Conservation (phyloP, 164 flowering plant genomes). For the Annona cherimola region DNA sequence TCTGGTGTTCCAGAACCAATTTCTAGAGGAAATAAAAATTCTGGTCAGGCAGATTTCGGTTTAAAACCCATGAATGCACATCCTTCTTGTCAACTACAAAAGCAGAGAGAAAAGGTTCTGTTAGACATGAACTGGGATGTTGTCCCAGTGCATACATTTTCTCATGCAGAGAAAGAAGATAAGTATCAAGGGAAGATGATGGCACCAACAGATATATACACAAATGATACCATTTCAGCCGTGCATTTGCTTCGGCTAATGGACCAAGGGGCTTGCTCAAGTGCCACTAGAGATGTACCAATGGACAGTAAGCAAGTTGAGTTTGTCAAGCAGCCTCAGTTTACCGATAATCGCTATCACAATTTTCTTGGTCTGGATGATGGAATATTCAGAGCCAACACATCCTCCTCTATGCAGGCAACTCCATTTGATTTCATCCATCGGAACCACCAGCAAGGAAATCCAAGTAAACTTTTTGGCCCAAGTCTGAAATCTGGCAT, state of each 20-base stretch:
- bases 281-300: conserved; percentile 15
- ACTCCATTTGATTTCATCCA: conserved; percentile 20
- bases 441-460: conserved; percentile 13
- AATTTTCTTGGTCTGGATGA: conserved; percentile 19
- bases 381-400: conserved; percentile 17
- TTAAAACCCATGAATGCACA: conserved; percentile 13
- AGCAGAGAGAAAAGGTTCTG: conserved; percentile 14
- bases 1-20: conserved; percentile 10
- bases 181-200: conserved; percentile 18
- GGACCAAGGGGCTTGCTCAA: conserved; percentile 38
- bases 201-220: conserved; percentile 36
- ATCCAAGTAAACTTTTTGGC: conserved; percentile 18
- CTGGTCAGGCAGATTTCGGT: conserved; percentile 6
- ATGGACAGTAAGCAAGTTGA: conserved; percentile 15
- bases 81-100: conserved; percentile 17
- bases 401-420: conserved; percentile 11
- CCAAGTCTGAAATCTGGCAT: conserved; percentile 17
- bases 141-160: conserved; percentile 16
- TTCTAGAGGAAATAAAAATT: conserved; percentile 13
- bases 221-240: conserved; percentile 60
- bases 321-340: conserved; percentile 21
- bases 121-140: conserved; percentile 18
- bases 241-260: conserved; percentile 68
- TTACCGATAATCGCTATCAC: conserved; percentile 19
- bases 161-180: conserved; percentile 20